phyloP scores from a whole-genome alignment of 2,329 filamentous ascomycete species.

The Colletotrichum agaves region DNA sequence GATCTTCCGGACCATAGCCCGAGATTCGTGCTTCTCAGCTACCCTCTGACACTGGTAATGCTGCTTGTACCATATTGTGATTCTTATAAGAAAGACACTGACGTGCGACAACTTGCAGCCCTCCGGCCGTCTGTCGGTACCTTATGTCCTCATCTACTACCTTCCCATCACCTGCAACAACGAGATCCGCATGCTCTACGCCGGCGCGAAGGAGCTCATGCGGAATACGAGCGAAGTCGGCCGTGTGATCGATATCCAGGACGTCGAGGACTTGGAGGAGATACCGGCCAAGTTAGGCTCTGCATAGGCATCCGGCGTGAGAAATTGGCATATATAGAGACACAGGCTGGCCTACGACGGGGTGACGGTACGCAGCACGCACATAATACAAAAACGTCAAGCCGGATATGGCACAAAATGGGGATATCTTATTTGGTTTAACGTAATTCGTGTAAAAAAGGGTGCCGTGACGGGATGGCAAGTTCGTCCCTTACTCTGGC shows the following conservation, averaged over 20 bases:
- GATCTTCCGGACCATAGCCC: slow-evolving; percentile 94
- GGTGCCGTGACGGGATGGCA: too few relatives aligned
- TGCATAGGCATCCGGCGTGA: slow-evolving; percentile 28
- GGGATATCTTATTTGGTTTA: slow-evolving; percentile 21
- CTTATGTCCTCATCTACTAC: slow-evolving; percentile 96
- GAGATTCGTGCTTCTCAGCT: slow-evolving; percentile 88
- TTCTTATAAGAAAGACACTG: background rate
- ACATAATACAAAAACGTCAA: slow-evolving; percentile 29
- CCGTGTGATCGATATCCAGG: slow-evolving; percentile 85
- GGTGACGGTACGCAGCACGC: slow-evolving; percentile 12
- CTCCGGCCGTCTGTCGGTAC: slow-evolving; percentile 86
- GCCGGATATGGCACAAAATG: background rate
- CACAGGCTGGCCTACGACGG: background rate
- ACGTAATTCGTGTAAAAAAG: background rate
- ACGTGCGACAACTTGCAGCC: slow-evolving; percentile 60
- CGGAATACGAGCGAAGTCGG: slow-evolving; percentile 92
- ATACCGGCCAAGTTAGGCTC: slow-evolving; percentile 73
- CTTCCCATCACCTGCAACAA: slow-evolving; percentile 91
- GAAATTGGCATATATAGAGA: slow-evolving; percentile 1
- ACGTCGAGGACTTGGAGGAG: slow-evolving; percentile 82
- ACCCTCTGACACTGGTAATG: slow-evolving; percentile 85
- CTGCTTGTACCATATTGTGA: slow-evolving; percentile 7
- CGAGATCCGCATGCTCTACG: slow-evolving; percentile 92
- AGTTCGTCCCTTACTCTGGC: slow-evolving; percentile 47
- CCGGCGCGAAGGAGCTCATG: slow-evolving; percentile 95